phyloP scores from a whole-genome alignment of 345 rosid species.

The Linum trigynum region DNA sequence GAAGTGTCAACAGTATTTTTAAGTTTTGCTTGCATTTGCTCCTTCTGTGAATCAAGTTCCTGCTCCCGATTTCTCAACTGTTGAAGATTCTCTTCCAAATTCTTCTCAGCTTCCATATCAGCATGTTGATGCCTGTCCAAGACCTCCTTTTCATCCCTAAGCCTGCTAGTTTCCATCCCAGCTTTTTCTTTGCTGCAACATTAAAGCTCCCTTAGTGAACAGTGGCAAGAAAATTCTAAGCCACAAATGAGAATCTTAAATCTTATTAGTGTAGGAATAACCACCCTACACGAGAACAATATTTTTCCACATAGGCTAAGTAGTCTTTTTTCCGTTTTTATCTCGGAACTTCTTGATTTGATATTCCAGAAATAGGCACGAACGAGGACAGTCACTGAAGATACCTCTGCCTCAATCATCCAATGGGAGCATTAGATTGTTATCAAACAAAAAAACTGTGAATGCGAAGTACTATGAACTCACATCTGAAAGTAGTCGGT shows the following conservation, averaged over 20 bases:
- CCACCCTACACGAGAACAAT: not conserved
- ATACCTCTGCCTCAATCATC: not conserved
- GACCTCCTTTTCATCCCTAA: slow-evolving; percentile 93
- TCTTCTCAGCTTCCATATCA: slow-evolving; percentile 78
- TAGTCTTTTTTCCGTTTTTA: too few relatives aligned
- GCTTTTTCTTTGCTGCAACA: slow-evolving; percentile 86
- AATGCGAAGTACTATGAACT: slow-evolving; percentile 22
- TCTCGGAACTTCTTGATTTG: not conserved
- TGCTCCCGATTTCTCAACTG: slow-evolving; percentile 66
- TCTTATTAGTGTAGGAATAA: not conserved
- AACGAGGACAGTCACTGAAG: not conserved
- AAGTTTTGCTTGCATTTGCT: slow-evolving; percentile 59
- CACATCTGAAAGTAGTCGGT: slow-evolving; percentile 80
- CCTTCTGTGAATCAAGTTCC: slow-evolving; percentile 68
- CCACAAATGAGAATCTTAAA: not conserved
- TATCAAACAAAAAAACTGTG: not conserved
- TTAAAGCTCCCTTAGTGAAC: slow-evolving; percentile 9
- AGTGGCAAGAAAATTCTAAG: not conserved
- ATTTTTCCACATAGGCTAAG: not conserved
- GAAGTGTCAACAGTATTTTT: slow-evolving; percentile 53
- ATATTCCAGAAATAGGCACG: not conserved
- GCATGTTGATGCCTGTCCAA: slow-evolving; percentile 86
- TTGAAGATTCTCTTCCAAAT: slow-evolving; percentile 91
- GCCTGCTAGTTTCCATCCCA: slow-evolving; percentile 77
- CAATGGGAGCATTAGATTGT: not conserved